Evolutionary conservation across 164 flowering plant species (phyloP), one percentile per base, ranked within the genome.

Genomic region (Pachysandra terminalis): DNA sequence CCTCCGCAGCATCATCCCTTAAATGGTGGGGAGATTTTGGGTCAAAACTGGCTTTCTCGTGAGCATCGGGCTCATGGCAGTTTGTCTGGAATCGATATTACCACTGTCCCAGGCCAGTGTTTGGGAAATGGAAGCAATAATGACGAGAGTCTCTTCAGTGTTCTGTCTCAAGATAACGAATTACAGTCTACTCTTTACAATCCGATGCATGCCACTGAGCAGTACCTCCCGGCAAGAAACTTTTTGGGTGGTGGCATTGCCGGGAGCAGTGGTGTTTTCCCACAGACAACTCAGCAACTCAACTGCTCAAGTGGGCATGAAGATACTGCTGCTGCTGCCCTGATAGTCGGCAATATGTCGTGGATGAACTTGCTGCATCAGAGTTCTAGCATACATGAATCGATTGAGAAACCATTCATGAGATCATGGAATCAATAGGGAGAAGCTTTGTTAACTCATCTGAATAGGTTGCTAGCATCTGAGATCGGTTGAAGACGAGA

Each of bases 71-170:
- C 75, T 27, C 84, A 75, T n/a, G 79, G 80, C 68, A 82, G 81
- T 55, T 86, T 87, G 91, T 69, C 82, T 65, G 73, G 73, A 49
- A 40, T 81, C 15, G 87, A 80, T 59, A 74, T 67, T 66, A 71
- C 73, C 12, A 65, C 76, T 68, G 40, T 74, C 48, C 59, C 77
- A 1, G 78, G 67, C 53, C 87, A 80, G 63, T 73, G 83, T 68
- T 56, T 80, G 74, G 84, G 77, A 27, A 76, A 71, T 72, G 82
- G 81, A 66, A 77, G 73, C 66, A 76, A 66, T 40, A 68, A 73
- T 9, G 96, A 90, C 69, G 91, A 81, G 61, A 85, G 87, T 66
- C 77, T 87, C 32, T 89, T 75, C 72, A 77, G 90, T 70, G 86
- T 88, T 60, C 63, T 88, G 26, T 76, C 96, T 40, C 91, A 89